These are phyloP conservation scores for Tieghemostelium lacteum DNA, from an alignment of 78 protist species.

Conservation along the genomic window DNA sequence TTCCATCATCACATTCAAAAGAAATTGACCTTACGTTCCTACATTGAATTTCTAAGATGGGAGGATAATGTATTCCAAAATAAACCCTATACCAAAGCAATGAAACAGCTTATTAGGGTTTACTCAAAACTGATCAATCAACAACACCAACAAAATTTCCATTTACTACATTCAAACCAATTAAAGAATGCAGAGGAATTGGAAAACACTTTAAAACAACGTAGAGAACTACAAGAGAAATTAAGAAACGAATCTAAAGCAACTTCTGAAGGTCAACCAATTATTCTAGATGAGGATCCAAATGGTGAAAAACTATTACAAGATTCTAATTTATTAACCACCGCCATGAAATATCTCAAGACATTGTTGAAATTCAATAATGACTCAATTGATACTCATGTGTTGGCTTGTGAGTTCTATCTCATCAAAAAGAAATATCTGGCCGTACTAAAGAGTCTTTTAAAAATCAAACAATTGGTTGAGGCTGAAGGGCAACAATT, in stretches of 20 bases:
- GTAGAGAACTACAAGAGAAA: background rate
- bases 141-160: no score
- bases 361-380: constrained; percentile 19
- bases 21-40: constrained; percentile 93
- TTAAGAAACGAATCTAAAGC: background rate
- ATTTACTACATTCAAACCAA: background rate
- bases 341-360: constrained; percentile 16
- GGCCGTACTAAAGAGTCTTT: constrained; percentile 11
- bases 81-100: constrained; percentile 33
- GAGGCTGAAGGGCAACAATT: constrained; percentile 1
- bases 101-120: background rate
- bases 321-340: background rate
- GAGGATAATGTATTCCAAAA: constrained; percentile 50
- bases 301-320: constrained; percentile 34
- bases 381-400: constrained; percentile 19
- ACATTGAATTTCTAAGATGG: constrained; percentile 80
- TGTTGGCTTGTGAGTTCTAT: constrained; percentile 32
- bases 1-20: constrained; percentile 95
- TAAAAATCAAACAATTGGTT: constrained; percentile 4
- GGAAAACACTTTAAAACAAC: background rate
- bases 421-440: constrained; percentile 3
- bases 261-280: background rate
- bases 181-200: background rate
- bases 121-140: constrained; percentile 7
- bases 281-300: constrained; percentile 37